Evolutionary conservation across 2,329 filamentous ascomycete genomes (phyloP).

Genomic region (Neopestalotiopsis sp.): DNA sequence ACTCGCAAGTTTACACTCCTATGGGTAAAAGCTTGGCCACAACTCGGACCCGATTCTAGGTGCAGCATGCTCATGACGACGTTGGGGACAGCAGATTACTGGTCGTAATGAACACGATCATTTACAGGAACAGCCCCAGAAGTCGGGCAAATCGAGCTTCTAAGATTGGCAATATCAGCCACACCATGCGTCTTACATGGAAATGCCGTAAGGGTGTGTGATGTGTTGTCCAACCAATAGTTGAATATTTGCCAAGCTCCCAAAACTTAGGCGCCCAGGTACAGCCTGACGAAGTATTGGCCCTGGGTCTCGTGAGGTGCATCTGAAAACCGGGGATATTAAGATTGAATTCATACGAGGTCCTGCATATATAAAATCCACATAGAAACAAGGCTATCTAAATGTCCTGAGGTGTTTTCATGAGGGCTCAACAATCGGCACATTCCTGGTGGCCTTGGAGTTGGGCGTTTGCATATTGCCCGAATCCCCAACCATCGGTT

Average conservation of each 20-base stretch:
- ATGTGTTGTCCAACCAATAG: constrained; percentile 55
- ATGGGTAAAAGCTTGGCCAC: background rate
- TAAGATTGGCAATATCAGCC: background rate
- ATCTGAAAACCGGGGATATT: background rate
- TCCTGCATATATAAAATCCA: constrained; percentile 1
- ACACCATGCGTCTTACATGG: constrained; percentile 22
- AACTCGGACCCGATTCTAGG: background rate
- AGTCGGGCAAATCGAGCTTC: constrained; percentile 2
- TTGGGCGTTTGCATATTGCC: background rate
- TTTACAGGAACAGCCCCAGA: background rate
- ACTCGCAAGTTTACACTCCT: background rate
- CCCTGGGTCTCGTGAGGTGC: background rate
- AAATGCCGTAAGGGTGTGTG: constrained; percentile 31
- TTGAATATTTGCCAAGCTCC: constrained; percentile 36
- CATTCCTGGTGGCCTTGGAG: background rate
- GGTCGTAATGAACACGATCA: background rate
- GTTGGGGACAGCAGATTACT: background rate
- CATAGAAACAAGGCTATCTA: background rate
- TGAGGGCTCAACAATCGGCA: background rate
- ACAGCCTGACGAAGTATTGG: constrained; percentile 46
- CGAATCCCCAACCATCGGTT: background rate
- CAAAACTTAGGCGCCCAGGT: constrained; percentile 52
- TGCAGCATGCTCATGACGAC: background rate
- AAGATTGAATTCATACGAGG: background rate
- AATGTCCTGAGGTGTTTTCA: background rate